These are phyloP conservation scores for Nicotiana tomentosiformis DNA, from an alignment of 257 asterid genomes.

Conservation along the genomic window DNA sequence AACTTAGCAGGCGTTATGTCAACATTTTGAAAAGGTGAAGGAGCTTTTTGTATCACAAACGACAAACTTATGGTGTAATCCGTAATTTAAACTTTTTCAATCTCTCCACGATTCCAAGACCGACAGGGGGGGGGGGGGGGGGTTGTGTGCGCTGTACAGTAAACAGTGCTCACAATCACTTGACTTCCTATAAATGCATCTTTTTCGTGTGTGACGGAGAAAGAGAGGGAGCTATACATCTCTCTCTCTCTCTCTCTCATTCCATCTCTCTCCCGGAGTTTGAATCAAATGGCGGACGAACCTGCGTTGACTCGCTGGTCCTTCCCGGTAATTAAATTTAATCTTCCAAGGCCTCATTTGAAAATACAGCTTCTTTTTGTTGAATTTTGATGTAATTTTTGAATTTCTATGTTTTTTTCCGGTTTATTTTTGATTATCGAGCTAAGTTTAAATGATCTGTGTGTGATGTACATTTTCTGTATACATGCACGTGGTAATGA, in stretches of 20 bases:
- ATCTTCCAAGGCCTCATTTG: neutral
- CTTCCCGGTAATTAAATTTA: constrained; percentile 47
- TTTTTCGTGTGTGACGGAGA: neutral
- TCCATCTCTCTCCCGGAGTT: neutral
- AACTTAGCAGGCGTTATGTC: neutral
- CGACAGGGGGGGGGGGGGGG: too few relatives aligned
- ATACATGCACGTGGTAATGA: neutral
- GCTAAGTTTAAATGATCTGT: neutral
- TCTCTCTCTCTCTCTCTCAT: neutral
- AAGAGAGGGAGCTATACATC: neutral
- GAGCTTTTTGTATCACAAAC: neutral
- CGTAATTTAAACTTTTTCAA: neutral
- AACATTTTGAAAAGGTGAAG: neutral
- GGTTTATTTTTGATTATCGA: neutral
- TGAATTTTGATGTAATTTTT: neutral
- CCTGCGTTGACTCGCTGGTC: constrained; percentile 95
- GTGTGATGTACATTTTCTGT: neutral
- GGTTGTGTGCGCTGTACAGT: too few relatives aligned
- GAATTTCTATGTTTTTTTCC: neutral
- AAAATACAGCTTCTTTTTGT: neutral
- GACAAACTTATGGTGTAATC: neutral
- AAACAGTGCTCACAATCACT: too few relatives aligned
- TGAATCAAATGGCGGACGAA: constrained; percentile 60
- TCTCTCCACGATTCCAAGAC: neutral
- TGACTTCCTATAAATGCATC: too few relatives aligned